Conservation (phyloP, 495 filamentous ascomycete genomes). For the Daldinia bambusicola region DNA sequence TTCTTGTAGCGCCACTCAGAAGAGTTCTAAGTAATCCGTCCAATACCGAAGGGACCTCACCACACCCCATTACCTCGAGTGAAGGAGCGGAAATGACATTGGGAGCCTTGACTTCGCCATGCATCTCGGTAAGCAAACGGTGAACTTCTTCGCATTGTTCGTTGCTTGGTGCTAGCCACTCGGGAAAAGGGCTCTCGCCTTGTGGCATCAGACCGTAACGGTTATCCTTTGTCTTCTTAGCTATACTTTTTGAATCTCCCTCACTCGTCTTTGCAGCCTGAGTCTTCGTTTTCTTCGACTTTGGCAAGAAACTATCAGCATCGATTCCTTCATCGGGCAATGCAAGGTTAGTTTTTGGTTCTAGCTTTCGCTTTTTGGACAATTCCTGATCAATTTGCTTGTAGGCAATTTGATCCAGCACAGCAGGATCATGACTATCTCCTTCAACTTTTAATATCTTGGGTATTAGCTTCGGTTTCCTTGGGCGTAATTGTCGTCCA, state of each 20-base stretch:
- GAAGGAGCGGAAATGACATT: constrained; percentile 77
- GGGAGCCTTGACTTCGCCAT: constrained; percentile 72
- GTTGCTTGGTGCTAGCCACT: constrained; percentile 72
- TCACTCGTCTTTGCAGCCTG: background rate
- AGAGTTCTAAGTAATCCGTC: constrained; percentile 87
- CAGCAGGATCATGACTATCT: background rate
- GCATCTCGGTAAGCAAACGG: constrained; percentile 69
- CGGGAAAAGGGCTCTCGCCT: constrained; percentile 72
- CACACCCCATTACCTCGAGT: constrained; percentile 85
- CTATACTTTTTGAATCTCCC: constrained; percentile 7
- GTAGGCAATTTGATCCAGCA: background rate
- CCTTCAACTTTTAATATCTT: background rate
- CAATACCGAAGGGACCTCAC: constrained; percentile 90
- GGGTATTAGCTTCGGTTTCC: background rate
- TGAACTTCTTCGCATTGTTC: constrained; percentile 81
- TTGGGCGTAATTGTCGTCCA: constrained; percentile 19
- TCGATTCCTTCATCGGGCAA: constrained; percentile 21
- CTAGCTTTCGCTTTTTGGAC: constrained; percentile 21
- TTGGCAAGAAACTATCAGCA: background rate
- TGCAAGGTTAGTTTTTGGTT: background rate
- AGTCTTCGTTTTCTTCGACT: constrained; percentile 29
- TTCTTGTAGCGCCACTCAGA: constrained; percentile 79
- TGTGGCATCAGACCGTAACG: constrained; percentile 61
- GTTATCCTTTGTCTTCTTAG: constrained; percentile 53
- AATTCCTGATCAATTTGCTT: constrained; percentile 1